Percentiles rank a stretch among this genome's conserved stretches.
phyloP scores from a whole-genome alignment of 2,329 filamentous ascomycete genomes.

The Stagonosporopsis rhizophila region DNA sequence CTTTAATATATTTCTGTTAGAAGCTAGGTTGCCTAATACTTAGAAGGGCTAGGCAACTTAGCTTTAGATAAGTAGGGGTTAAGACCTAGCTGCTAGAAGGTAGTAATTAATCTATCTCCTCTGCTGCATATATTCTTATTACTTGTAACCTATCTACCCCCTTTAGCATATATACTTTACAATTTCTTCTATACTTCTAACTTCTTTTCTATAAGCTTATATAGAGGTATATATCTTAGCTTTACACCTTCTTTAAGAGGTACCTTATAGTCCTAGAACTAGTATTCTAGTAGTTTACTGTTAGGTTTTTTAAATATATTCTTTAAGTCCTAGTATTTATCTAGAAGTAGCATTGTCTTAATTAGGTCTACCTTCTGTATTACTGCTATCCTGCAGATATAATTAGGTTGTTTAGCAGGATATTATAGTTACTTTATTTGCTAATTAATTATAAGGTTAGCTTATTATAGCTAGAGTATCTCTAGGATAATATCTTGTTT shows the following conservation, averaged over 20 bases:
- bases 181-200: not conserved
- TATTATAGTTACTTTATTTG: not conserved
- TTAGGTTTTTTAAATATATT: not conserved
- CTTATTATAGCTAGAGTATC: not conserved
- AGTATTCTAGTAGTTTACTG: not conserved
- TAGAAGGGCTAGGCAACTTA: too few species aligned
- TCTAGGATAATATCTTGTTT: not conserved
- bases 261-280: not conserved
- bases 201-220: not conserved
- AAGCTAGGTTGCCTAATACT: too few species aligned
- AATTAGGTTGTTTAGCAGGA: not conserved
- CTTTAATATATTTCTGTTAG: conserved; percentile 1
- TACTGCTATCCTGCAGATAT: not conserved
- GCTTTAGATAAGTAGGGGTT: too few species aligned
- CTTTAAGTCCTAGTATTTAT: not conserved
- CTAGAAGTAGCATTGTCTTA: not conserved
- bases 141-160: too few species aligned
- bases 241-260: not conserved
- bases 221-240: not conserved
- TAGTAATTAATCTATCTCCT: too few species aligned
- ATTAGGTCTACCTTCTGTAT: not conserved
- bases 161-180: too few species aligned
- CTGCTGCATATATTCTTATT: too few species aligned
- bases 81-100: too few species aligned
- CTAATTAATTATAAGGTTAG: not conserved